Evolutionary conservation across 352 stramenopile species (phyloP).

Genomic region (Globisporangium megalacanthum): DNA sequence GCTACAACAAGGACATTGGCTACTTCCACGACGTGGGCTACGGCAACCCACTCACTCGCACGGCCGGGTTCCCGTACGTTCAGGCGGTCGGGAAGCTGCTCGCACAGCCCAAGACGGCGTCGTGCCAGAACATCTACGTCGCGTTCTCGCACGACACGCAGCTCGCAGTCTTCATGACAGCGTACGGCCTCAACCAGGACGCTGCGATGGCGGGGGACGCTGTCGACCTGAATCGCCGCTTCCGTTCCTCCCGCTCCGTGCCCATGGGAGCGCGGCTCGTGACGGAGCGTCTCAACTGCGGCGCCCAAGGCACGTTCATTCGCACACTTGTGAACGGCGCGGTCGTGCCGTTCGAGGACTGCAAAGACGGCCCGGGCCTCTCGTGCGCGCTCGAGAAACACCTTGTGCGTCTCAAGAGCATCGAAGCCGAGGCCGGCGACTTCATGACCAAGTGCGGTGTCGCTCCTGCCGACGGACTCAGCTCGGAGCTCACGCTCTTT

Average conservation of each 20-base stretch:
- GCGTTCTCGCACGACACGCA: constrained; percentile 54
- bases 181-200: constrained; percentile 40
- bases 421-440: constrained; percentile 34
- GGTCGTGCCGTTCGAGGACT: constrained; percentile 32
- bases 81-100: constrained; percentile 35
- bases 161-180: constrained; percentile 40
- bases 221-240: constrained; percentile 31
- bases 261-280: constrained; percentile 39
- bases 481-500: constrained; percentile 36
- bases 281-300: constrained; percentile 44
- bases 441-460: constrained; percentile 34
- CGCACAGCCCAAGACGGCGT: constrained; percentile 31
- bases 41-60: constrained; percentile 35
- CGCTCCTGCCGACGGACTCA: constrained; percentile 23
- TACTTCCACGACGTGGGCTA: constrained; percentile 54
- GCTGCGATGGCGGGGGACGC: constrained; percentile 26
- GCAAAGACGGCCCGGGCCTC: constrained; percentile 37
- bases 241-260: constrained; percentile 34
- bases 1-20: constrained; percentile 44
- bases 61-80: constrained; percentile 36
- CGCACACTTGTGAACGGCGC: constrained; percentile 49
- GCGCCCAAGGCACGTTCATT: constrained; percentile 26
- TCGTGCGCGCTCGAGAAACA: constrained; percentile 41
- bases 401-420: constrained; percentile 27
- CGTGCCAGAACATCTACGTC: constrained; percentile 50